phyloP scores from a whole-genome alignment of 495 filamentous ascomycete genomes.

The Aspergillus coremiiformis region DNA sequence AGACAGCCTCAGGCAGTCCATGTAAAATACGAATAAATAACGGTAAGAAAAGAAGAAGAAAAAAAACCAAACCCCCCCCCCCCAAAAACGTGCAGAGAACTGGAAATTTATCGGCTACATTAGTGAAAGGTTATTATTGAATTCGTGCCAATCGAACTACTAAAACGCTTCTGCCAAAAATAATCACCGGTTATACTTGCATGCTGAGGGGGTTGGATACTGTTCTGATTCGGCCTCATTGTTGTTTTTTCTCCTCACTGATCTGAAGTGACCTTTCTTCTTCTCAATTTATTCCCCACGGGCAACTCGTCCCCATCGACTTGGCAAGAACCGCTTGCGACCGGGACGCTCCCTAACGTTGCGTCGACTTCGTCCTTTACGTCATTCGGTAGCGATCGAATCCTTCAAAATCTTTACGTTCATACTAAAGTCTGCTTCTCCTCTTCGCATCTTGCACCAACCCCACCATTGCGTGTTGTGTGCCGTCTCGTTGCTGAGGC shows the following conservation, averaged over 20 bases:
- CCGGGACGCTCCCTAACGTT: slow-evolving; percentile 4
- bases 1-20: no score
- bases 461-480: slow-evolving; percentile 4
- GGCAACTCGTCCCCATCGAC: not conserved
- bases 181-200: not conserved
- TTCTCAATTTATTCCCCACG: not conserved
- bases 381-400: slow-evolving; percentile 9
- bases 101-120: not conserved
- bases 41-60: not conserved
- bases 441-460: not conserved
- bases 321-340: slow-evolving; percentile 12
- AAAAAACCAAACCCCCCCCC: no score
- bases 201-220: not conserved
- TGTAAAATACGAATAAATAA: no score
- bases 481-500: slow-evolving; percentile 5
- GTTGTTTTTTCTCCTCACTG: not conserved
- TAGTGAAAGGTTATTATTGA: not conserved
- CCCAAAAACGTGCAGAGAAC: not conserved
- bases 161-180: not conserved
- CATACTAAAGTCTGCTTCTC: not conserved
- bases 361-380: slow-evolving; percentile 8
- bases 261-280: not conserved
- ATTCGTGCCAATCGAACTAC: not conserved
- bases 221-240: not conserved
- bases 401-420: not conserved